Conservation (phyloP, 2,329 filamentous ascomycete species). For the Sarocladiaceae sp. region DNA sequence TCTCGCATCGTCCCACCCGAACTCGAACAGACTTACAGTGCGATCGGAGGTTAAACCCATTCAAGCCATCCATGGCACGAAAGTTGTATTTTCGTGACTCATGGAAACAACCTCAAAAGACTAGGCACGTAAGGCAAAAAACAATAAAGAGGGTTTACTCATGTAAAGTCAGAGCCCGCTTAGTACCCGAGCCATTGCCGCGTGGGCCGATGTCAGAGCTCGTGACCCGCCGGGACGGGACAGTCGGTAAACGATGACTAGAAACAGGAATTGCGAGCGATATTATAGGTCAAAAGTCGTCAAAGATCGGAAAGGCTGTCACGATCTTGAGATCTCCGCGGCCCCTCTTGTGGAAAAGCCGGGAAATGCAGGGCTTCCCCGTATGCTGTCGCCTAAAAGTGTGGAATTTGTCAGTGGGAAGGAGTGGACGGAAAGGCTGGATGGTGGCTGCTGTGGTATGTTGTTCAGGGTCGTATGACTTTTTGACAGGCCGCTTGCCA, state of each 20-base stretch:
- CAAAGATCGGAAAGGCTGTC: background rate
- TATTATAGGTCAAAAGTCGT: background rate
- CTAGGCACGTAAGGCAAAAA: background rate
- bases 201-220: background rate
- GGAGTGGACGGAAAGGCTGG: too few species aligned
- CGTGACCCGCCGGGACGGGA: background rate
- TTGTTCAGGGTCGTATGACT: too few species aligned
- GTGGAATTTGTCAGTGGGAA: too few species aligned
- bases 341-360: background rate
- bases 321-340: constrained; percentile 8
- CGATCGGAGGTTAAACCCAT: constrained; percentile 2
- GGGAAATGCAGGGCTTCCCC: constrained; percentile 1
- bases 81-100: background rate
- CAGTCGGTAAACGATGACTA: background rate
- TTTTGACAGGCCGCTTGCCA: too few species aligned
- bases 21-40: background rate
- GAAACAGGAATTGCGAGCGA: background rate
- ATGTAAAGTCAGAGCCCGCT: background rate
- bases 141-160: background rate
- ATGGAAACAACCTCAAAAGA: background rate
- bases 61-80: background rate
- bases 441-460: too few species aligned
- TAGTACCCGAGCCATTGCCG: background rate
- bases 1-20: background rate
- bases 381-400: too few species aligned